Percentiles rank a stretch among this genome's conserved stretches.
Conservation (phyloP, 306 rosid species). For the Fragaria iinumae region DNA sequence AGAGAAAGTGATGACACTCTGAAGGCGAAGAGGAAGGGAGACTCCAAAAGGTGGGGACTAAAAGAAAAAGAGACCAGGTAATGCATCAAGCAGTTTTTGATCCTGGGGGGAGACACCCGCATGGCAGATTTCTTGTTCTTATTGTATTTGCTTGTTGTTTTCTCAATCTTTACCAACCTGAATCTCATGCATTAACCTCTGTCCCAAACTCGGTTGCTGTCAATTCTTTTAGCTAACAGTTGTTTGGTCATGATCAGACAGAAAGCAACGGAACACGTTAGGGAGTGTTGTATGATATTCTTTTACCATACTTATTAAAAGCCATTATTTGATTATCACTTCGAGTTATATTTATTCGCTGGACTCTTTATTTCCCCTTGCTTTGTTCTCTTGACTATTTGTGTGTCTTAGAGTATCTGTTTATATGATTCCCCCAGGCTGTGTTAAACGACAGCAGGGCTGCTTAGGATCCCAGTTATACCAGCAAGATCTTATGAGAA, state of each 20-base stretch:
- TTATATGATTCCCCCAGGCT: slow-evolving; percentile 5
- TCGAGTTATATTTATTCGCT: slow-evolving; percentile 15
- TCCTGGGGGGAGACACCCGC: slow-evolving; percentile 24
- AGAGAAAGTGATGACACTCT: slow-evolving; percentile 11
- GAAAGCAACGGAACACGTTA: slow-evolving; percentile 8
- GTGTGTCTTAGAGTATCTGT: neutral
- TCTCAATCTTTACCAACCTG: slow-evolving; percentile 27
- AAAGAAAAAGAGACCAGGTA: slow-evolving; percentile 12
- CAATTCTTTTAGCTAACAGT: slow-evolving; percentile 27
- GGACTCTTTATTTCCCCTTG: slow-evolving; percentile 11
- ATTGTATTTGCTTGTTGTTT: slow-evolving; percentile 27
- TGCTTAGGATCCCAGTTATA: slow-evolving; percentile 6
- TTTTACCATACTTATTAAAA: slow-evolving; percentile 17
- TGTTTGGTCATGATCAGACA: slow-evolving; percentile 26
- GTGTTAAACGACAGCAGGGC: slow-evolving; percentile 20
- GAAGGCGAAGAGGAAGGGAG: neutral
- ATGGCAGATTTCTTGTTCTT: slow-evolving; percentile 28
- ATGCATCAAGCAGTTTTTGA: slow-evolving; percentile 28
- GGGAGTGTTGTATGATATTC: slow-evolving; percentile 47
- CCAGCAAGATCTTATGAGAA: neutral
- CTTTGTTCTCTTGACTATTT: neutral
- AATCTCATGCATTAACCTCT: slow-evolving; percentile 26
- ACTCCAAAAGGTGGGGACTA: neutral
- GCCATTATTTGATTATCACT: slow-evolving; percentile 23
- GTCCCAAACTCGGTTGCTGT: slow-evolving; percentile 30